phyloP scores from a whole-genome alignment of 805 yeast species.

The Candida oleophila region DNA sequence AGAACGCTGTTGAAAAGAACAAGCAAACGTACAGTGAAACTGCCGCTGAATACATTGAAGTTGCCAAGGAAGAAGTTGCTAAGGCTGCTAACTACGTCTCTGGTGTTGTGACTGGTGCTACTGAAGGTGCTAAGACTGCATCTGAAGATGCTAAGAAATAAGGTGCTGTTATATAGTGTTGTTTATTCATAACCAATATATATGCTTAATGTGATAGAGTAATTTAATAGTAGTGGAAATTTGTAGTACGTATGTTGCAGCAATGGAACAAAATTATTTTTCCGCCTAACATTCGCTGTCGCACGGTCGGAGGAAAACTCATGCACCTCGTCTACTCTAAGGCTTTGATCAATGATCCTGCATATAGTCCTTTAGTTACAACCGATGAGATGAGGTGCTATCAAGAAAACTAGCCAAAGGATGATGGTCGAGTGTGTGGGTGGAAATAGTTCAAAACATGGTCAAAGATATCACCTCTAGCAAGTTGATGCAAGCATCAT shows the following conservation, averaged over 20 bases:
- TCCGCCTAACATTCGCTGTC: too few relatives aligned
- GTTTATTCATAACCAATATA: too few relatives aligned
- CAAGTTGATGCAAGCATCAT: background rate
- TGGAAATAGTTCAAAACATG: background rate
- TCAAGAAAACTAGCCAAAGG: too few relatives aligned
- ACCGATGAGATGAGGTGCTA: background rate
- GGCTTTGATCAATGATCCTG: too few relatives aligned
- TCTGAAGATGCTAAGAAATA: constrained; percentile 24
- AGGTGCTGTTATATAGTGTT: background rate
- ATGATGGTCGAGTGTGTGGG: too few relatives aligned
- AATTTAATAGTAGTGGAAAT: too few relatives aligned
- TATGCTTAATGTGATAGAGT: background rate
- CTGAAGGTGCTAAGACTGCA: constrained; percentile 47
- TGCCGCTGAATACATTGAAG: constrained; percentile 46
- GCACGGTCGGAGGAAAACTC: too few relatives aligned
- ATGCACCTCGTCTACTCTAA: too few relatives aligned
- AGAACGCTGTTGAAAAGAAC: constrained; percentile 21
- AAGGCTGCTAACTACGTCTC: constrained; percentile 60
- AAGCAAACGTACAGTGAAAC: constrained; percentile 38
- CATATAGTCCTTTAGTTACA: too few relatives aligned
- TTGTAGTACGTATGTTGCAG: too few relatives aligned
- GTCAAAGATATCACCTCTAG: background rate
- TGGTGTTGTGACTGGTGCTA: constrained; percentile 54
- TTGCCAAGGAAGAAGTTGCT: constrained; percentile 54
- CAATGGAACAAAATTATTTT: background rate